These are phyloP conservation scores for Vigna reflexopilosa DNA, from an alignment of 306 rosid species.

Conservation along the genomic window DNA sequence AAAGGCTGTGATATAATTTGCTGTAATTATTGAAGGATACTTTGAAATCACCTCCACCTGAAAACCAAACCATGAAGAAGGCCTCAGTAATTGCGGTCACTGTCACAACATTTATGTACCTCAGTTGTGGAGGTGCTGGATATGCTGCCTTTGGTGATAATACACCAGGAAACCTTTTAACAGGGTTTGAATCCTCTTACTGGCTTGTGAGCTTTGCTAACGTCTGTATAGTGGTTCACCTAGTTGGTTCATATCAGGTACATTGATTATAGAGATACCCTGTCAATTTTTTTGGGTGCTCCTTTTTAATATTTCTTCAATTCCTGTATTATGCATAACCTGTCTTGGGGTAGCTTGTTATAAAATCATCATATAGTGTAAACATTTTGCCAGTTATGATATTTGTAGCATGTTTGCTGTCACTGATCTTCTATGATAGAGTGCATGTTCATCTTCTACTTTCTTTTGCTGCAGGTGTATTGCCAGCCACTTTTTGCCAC, in stretches of 20 bases:
- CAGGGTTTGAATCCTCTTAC: slow-evolving; percentile 65
- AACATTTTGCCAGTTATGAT: background rate
- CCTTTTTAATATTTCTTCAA: background rate
- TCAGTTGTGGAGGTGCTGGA: slow-evolving; percentile 69
- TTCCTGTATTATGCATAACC: slow-evolving; percentile 7
- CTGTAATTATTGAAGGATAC: slow-evolving; percentile 71
- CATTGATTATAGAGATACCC: background rate
- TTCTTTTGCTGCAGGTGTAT: slow-evolving; percentile 60
- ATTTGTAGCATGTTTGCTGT: slow-evolving; percentile 16
- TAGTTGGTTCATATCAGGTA: slow-evolving; percentile 88
- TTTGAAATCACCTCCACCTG: slow-evolving; percentile 84
- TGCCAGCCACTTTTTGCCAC: slow-evolving; percentile 69
- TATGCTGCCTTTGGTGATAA: slow-evolving; percentile 82
- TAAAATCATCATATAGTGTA: slow-evolving; percentile 25
- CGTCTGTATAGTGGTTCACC: slow-evolving; percentile 70
- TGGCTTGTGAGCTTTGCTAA: slow-evolving; percentile 78
- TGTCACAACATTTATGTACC: slow-evolving; percentile 63
- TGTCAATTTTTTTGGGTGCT: slow-evolving; percentile 18
- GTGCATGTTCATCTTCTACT: slow-evolving; percentile 20
- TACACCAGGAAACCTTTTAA: slow-evolving; percentile 78
- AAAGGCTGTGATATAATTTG: slow-evolving; percentile 32
- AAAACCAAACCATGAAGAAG: slow-evolving; percentile 70
- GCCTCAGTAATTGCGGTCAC: slow-evolving; percentile 57
- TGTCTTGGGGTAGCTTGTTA: slow-evolving; percentile 1
- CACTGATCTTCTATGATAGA: background rate